A percentile compares a stretch with the other conserved stretches of the same genome.
Evolutionary conservation across 2,329 filamentous ascomycete genomes (phyloP).

Genomic region (Magnaporthales sp.): DNA sequence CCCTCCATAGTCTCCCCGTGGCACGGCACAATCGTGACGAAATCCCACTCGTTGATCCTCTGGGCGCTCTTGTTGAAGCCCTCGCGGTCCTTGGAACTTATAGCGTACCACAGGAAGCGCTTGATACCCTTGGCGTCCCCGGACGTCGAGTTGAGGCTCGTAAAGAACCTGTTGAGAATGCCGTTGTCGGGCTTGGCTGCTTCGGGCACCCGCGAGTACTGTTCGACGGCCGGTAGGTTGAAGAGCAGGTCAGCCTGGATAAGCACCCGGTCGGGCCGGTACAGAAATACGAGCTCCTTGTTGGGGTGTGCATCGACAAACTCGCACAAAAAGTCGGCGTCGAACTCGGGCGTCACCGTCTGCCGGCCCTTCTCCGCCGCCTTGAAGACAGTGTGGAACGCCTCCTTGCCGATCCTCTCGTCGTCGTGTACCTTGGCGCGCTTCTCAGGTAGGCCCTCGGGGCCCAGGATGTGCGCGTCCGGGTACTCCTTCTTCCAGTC

Average conservation of each 20-base stretch:
- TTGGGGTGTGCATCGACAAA: conserved; percentile 74
- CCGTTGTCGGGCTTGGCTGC: conserved; percentile 28
- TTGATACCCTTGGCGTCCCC: conserved; percentile 67
- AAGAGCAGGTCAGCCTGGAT: conserved; percentile 90
- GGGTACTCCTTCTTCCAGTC: conserved; percentile 74
- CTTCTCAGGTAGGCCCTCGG: conserved; percentile 77
- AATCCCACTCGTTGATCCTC: conserved; percentile 72
- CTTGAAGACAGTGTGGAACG: conserved; percentile 62
- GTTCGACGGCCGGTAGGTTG: conserved; percentile 81
- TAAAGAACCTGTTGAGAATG: conserved; percentile 33
- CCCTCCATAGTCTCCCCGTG: conserved; percentile 84
- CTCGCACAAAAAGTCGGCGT: conserved; percentile 77
- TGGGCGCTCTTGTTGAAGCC: conserved; percentile 63
- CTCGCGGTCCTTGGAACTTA: conserved; percentile 48
- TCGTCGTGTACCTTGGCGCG: conserved; percentile 50
- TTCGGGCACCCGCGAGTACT: conserved; percentile 57
- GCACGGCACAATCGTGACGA: conserved; percentile 78
- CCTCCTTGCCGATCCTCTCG: conserved; percentile 44
- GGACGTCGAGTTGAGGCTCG: conserved; percentile 48
- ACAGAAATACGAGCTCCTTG: conserved; percentile 80
- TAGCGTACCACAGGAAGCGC: conserved; percentile 72
- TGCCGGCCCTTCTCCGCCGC: conserved; percentile 40
- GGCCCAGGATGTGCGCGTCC: conserved; percentile 68
- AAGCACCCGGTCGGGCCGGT: conserved; percentile 68
- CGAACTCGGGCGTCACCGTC: conserved; percentile 66